These are phyloP conservation scores for Lathyrus oleraceus DNA, from an alignment of 306 rosid genomes.

Conservation along the genomic window DNA sequence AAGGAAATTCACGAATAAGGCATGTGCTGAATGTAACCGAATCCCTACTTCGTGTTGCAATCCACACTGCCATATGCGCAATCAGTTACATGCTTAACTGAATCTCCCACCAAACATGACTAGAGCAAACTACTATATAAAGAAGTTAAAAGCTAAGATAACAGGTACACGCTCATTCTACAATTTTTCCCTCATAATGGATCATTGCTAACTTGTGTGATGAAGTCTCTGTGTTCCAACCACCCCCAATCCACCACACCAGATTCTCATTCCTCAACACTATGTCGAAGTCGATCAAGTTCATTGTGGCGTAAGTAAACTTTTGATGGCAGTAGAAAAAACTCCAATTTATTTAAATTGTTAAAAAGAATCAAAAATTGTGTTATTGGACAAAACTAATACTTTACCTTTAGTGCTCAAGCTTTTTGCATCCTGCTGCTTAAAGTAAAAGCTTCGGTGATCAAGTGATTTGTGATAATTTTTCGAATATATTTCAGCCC, in stretches of 20 bases:
- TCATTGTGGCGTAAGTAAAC: neutral
- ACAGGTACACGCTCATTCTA: neutral
- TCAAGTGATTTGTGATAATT: slow-evolving; percentile 98
- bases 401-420: slow-evolving; percentile 85
- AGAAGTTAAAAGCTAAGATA: neutral
- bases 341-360: slow-evolving; percentile 1
- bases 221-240: neutral
- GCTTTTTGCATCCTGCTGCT: slow-evolving; percentile 94
- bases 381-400: slow-evolving; percentile 9
- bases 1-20: too few relatives aligned
- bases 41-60: neutral
- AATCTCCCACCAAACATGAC: neutral
- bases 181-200: neutral
- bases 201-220: neutral
- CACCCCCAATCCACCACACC: neutral
- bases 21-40: neutral
- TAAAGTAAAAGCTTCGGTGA: slow-evolving; percentile 98
- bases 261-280: neutral
- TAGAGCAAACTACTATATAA: neutral
- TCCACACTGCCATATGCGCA: neutral
- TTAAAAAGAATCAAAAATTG: slow-evolving; percentile 10
- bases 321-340: slow-evolving; percentile 9
- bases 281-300: neutral
- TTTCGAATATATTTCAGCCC: slow-evolving; percentile 94
- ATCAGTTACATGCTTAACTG: neutral